A percentile compares a stretch with the other conserved stretches of the same genome.
phyloP scores from a whole-genome alignment of 805 yeast species.

The Lachancea quebecensis region DNA sequence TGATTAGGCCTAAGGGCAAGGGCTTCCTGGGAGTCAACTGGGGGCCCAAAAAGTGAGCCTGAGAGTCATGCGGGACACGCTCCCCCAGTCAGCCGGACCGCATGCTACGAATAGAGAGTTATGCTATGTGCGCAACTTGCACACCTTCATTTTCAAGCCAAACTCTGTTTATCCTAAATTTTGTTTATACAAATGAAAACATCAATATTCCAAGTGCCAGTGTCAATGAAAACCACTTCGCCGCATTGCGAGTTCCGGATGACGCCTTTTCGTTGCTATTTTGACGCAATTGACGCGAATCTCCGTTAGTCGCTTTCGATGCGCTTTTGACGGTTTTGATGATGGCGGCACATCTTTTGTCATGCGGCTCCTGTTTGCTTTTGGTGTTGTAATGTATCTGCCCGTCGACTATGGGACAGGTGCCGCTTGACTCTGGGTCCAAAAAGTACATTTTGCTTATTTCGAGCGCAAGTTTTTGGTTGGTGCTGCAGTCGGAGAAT shows the following conservation, averaged over 20 bases:
- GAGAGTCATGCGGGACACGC: too few relatives aligned
- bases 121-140: neutral
- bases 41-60: slow-evolving; percentile 63
- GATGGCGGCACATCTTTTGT: neutral
- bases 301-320: slow-evolving; percentile 1
- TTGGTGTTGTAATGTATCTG: slow-evolving; percentile 20
- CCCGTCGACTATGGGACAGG: slow-evolving; percentile 24
- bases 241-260: neutral
- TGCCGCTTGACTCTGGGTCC: slow-evolving; percentile 32
- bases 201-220: slow-evolving; percentile 3
- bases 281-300: neutral
- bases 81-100: too few relatives aligned
- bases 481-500: slow-evolving; percentile 57
- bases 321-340: neutral
- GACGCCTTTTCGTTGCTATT: neutral
- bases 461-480: slow-evolving; percentile 55
- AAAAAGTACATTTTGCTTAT: slow-evolving; percentile 54
- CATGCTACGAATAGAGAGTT: too few relatives aligned
- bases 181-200: slow-evolving; percentile 1
- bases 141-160: neutral
- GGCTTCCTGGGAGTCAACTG: slow-evolving; percentile 80
- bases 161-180: slow-evolving; percentile 5
- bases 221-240: neutral
- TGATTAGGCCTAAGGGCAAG: slow-evolving; percentile 32
- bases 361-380: neutral